phyloP scores from a whole-genome alignment of 129 eudicot species.

The Deinandra increscens region DNA sequence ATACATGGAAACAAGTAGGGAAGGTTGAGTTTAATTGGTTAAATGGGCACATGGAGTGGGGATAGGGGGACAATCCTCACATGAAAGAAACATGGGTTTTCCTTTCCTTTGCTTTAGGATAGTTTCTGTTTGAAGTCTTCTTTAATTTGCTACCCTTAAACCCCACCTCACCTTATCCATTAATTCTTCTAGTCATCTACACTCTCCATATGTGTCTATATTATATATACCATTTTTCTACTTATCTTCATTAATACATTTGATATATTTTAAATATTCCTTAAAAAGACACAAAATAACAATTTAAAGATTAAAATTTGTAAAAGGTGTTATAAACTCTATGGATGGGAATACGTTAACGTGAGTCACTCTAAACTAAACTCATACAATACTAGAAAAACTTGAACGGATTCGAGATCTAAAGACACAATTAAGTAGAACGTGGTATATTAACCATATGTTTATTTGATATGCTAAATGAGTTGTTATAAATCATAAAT shows the following conservation, averaged over 20 bases:
- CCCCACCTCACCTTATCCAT: conserved; percentile 33
- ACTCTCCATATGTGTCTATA: not conserved
- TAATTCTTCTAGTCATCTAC: not conserved
- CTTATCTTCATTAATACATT: not conserved
- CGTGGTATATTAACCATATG: not conserved
- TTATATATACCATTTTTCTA: not conserved
- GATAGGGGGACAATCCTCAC: conserved; percentile 41
- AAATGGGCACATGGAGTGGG: conserved; percentile 37
- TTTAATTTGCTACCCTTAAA: conserved; percentile 22
- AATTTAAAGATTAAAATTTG: not conserved
- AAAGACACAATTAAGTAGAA: not conserved
- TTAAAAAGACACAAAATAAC: not conserved
- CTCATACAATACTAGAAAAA: not conserved
- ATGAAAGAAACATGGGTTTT: conserved; percentile 40
- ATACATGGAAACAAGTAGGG: conserved; percentile 34
- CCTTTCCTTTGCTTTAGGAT: conserved; percentile 31
- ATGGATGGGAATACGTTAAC: not conserved
- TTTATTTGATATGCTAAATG: not conserved
- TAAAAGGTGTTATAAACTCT: not conserved
- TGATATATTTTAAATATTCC: too few species aligned
- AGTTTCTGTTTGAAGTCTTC: conserved; percentile 32
- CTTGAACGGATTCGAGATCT: not conserved
- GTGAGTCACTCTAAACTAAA: not conserved
- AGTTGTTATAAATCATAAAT: not conserved
- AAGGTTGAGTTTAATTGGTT: conserved; percentile 29